These are phyloP conservation scores for Fusarium miscanthi DNA, from an alignment of 2,329 filamentous ascomycete genomes.

Conservation along the genomic window DNA sequence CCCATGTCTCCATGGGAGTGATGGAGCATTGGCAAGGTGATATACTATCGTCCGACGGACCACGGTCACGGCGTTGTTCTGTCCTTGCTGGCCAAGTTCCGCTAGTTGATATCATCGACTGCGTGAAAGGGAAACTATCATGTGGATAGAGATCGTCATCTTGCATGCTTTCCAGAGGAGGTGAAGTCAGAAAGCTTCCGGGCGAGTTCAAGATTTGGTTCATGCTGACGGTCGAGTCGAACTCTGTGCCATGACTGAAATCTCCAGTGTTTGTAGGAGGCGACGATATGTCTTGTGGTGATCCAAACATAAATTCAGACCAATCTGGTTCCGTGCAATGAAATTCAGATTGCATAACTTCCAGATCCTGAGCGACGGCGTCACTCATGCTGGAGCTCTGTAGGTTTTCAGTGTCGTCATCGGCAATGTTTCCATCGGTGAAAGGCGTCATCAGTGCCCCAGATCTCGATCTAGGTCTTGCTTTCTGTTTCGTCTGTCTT, in stretches of 20 bases:
- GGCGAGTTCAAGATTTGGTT: neutral
- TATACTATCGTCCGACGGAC: neutral
- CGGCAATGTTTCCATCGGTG: neutral
- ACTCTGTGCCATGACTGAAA: neutral
- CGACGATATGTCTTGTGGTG: neutral
- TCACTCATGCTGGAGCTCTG: neutral
- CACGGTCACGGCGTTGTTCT: neutral
- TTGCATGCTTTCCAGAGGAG: neutral
- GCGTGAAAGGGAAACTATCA: neutral
- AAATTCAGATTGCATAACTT: rapidly evolving
- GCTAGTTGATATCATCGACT: rapidly evolving
- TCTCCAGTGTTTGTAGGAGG: neutral
- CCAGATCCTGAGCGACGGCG: neutral
- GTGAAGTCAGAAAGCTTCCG: neutral
- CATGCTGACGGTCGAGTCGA: neutral
- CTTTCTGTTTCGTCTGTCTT: neutral
- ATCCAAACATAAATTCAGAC: neutral
- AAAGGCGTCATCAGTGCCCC: neutral
- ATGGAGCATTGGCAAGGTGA: neutral
- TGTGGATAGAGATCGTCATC: neutral
- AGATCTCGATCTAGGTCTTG: neutral
- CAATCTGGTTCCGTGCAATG: neutral
- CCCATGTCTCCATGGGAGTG: neutral
- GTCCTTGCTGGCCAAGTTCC: too few relatives aligned
- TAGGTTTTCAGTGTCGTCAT: neutral